Conservation (phyloP, 2,329 filamentous ascomycete species). For the Myriosclerotinia scirpicola region DNA sequence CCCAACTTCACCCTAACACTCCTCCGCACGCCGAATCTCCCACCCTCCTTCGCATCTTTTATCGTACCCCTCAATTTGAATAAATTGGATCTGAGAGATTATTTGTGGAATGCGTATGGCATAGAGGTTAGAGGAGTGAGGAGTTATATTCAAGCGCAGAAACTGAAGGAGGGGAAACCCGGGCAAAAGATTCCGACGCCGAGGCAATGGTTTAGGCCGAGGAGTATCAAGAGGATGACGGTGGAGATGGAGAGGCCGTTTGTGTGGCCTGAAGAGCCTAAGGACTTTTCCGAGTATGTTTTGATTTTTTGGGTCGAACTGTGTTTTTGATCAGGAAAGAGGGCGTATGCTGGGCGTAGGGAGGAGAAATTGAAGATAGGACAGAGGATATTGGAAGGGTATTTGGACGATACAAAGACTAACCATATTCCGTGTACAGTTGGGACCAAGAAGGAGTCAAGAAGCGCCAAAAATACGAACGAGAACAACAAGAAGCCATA, state of each 20-base stretch:
- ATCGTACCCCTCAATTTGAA: constrained; percentile 87
- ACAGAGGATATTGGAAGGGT: neutral
- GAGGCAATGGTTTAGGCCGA: constrained; percentile 66
- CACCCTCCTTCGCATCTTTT: constrained; percentile 84
- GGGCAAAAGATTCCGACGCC: constrained; percentile 44
- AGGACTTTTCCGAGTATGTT: constrained; percentile 57
- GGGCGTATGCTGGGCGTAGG: neutral
- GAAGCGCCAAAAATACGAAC: constrained; percentile 8
- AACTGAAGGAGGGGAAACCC: constrained; percentile 53
- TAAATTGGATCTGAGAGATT: constrained; percentile 95
- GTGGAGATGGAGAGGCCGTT: constrained; percentile 87
- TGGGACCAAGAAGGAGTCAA: constrained; percentile 58
- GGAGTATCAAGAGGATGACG: constrained; percentile 86
- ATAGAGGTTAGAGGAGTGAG: constrained; percentile 73
- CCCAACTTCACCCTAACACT: constrained; percentile 81
- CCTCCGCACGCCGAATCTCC: constrained; percentile 68
- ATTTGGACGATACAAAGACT: constrained; percentile 15
- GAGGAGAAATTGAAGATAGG: constrained; percentile 24
- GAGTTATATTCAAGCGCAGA: constrained; percentile 73
- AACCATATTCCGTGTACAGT: constrained; percentile 39
- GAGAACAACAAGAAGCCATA: constrained; percentile 37
- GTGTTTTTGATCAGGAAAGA: neutral
- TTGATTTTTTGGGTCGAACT: constrained; percentile 21
- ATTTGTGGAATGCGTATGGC: constrained; percentile 82
- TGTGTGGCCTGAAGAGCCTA: constrained; percentile 74